These are phyloP conservation scores for Mrakia hoshinonis DNA, from an alignment of 768 basidiomycete species.

Conservation along the genomic window DNA sequence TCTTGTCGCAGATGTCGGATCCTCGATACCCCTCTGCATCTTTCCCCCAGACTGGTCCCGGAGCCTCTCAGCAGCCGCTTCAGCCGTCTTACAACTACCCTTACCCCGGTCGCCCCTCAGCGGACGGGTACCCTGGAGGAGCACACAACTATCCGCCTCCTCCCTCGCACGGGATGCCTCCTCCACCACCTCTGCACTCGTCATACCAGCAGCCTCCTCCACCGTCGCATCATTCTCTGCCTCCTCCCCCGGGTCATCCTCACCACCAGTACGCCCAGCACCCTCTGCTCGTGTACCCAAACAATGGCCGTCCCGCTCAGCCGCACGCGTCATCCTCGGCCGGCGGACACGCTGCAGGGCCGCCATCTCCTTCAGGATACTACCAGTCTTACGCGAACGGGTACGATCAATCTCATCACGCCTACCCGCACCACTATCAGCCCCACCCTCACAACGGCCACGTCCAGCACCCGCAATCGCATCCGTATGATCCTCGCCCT, in stretches of 20 bases:
- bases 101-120: not conserved
- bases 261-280: not conserved
- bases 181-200: not conserved
- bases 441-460: not conserved
- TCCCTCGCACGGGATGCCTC: not conserved
- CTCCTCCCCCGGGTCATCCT: conserved; percentile 2
- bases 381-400: not conserved
- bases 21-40: not conserved
- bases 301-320: not conserved
- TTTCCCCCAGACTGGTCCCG: not conserved
- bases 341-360: not conserved
- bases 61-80: not conserved
- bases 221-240: not conserved
- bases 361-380: not conserved
- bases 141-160: not conserved
- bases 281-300: conserved; percentile 7
- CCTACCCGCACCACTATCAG: not conserved
- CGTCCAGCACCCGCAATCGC: not conserved
- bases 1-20: not conserved
- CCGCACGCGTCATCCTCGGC: not conserved
- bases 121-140: not conserved
- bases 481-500: not conserved
- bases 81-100: conserved; percentile 1
- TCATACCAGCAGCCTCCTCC: not conserved
- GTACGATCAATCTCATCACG: not conserved